Evolutionary conservation across 768 basidiomycete genomes (phyloP), one percentile per base, ranked within the genome.

Genomic region (Rhodotorula babjevae): DNA sequence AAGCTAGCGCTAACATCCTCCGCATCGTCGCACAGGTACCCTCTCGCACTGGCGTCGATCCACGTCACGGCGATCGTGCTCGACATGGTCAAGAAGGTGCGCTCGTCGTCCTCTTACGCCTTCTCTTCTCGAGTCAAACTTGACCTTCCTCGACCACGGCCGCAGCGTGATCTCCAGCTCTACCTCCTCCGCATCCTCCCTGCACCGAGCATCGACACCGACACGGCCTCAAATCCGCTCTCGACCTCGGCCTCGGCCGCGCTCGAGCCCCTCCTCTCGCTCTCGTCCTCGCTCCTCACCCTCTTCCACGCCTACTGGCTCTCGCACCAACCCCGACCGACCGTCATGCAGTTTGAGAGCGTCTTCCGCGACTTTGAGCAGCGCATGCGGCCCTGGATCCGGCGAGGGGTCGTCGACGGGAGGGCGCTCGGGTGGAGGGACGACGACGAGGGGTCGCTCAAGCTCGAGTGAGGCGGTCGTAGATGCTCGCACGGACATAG

Each of bases 261-360:
- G 18, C 14, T 63, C 29, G 53, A 58, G 5, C 65, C 67, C 0
- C 62, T 75, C 52, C 52, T 75, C 18, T 61, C 58, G 3, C 33
- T 75, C 33, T 21, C 71, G 0, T 31, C 68, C 29, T 68, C 72
- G 10, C 50, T 76, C 4, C 47, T 76, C 1, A 61, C 69, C 9
- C 71, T 76, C 36, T 76, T 76, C 49, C 74, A 76, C 50, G 61
- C 68, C 21, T 68, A 72, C 40, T 76, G 74, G 74, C 58, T 49
- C 18, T 64, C 63, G 23, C 55, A 50, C 18, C 65, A 63, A 15
- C 55, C 56, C 2, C 15, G 16, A 0, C 69, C 18, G 19, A 69
- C 52, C 7, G 74, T 76, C 58, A 76, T 76, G 74, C 65, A 75
- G 21, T 75, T 72, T 23, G 74, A 75, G 36, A 44, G 58, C 27